These are phyloP conservation scores for Aphanomyces euteiches DNA, from an alignment of 352 stramenopile genomes.

Conservation along the genomic window DNA sequence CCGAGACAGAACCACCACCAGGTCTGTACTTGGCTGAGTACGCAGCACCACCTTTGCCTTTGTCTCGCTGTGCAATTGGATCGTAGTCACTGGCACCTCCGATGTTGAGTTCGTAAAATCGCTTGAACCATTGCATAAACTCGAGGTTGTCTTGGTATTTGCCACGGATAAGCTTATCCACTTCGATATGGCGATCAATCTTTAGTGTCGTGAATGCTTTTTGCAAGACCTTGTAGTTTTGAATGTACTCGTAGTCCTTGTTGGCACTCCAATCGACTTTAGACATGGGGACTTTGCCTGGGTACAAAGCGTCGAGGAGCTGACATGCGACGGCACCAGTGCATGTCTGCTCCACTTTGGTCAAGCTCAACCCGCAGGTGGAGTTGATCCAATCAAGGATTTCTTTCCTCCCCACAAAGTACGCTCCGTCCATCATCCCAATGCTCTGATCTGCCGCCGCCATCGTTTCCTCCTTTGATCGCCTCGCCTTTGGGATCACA, in stretches of 20 bases:
- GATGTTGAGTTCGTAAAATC: slow-evolving; percentile 90
- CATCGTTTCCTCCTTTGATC: slow-evolving; percentile 37
- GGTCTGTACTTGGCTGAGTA: slow-evolving; percentile 80
- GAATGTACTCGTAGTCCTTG: slow-evolving; percentile 97
- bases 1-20: neutral
- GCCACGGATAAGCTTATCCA: slow-evolving; percentile 96
- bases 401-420: slow-evolving; percentile 96
- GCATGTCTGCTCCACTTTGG: slow-evolving; percentile 97
- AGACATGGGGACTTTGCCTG: slow-evolving; percentile 93
- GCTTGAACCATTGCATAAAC: slow-evolving; percentile 99
- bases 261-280: slow-evolving; percentile 97
- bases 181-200: slow-evolving; percentile 96
- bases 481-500: neutral
- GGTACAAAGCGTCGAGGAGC: slow-evolving; percentile 94
- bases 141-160: slow-evolving; percentile 99
- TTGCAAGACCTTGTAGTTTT: slow-evolving; percentile 99
- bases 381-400: slow-evolving; percentile 99
- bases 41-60: slow-evolving; percentile 90
- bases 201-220: slow-evolving; percentile 94
- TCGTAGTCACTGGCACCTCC: slow-evolving; percentile 89
- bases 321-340: slow-evolving; percentile 96
- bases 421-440: slow-evolving; percentile 96
- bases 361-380: slow-evolving; percentile 90
- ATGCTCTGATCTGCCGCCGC: slow-evolving; percentile 81
- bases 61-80: slow-evolving; percentile 84